Evolutionary conservation across 2,329 filamentous ascomycete species (phyloP).

Genomic region (Ophiostoma piceae): DNA sequence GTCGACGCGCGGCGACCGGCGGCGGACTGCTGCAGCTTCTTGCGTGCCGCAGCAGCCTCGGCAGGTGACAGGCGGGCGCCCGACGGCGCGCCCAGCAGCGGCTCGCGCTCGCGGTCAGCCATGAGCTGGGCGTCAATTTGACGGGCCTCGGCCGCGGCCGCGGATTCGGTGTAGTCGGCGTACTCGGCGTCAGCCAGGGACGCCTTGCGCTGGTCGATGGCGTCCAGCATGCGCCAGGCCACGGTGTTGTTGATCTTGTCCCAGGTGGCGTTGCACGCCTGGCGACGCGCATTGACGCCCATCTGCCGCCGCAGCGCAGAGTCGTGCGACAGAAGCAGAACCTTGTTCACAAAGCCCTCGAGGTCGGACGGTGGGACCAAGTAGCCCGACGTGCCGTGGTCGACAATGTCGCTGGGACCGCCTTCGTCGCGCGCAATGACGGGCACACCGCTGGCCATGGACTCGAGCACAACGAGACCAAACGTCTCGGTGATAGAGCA

Average conservation of each 20-base stretch:
- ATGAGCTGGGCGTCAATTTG: constrained; percentile 4
- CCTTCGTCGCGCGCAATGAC: constrained; percentile 65
- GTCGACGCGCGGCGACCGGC: constrained; percentile 28
- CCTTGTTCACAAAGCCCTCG: constrained; percentile 51
- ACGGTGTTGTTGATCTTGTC: constrained; percentile 67
- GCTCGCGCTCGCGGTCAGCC: constrained; percentile 18
- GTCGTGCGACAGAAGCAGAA: constrained; percentile 47
- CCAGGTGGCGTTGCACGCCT: constrained; percentile 62
- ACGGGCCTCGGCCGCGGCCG: constrained; percentile 20
- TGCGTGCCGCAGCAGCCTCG: constrained; percentile 3
- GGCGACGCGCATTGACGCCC: constrained; percentile 44
- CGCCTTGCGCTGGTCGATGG: constrained; percentile 43
- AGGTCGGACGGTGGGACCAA: constrained; percentile 57
- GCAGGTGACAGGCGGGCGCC: constrained; percentile 15
- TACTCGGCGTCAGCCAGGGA: constrained; percentile 28
- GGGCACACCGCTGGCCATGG: constrained; percentile 65
- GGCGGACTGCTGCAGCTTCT: constrained; percentile 14
- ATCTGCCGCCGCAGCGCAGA: constrained; percentile 42
- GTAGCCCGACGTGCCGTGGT: constrained; percentile 55
- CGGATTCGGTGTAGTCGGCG: constrained; percentile 23
- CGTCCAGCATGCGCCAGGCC: constrained; percentile 56
- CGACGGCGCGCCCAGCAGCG: constrained; percentile 22
- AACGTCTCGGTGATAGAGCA: constrained; percentile 69
- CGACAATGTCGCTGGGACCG: constrained; percentile 62
- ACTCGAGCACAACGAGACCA: constrained; percentile 63